Percentiles rank a stretch among this genome's conserved stretches.
phyloP scores from a whole-genome alignment of 148 eudicot species.

The Nepenthes mirabilis region DNA sequence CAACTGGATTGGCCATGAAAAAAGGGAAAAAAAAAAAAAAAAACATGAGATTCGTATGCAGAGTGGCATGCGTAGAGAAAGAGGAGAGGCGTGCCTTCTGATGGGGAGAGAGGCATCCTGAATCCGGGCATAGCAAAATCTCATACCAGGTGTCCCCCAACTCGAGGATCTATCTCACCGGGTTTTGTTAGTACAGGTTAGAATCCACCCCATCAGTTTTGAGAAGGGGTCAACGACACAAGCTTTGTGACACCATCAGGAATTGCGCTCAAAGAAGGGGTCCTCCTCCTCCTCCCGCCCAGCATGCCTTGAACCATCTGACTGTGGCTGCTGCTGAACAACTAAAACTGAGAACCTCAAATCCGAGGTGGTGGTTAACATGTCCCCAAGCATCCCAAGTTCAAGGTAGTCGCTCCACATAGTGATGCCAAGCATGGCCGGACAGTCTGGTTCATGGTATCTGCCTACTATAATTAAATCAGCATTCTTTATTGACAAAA shows the following conservation, averaged over 20 bases:
- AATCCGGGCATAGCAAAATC: too few relatives aligned
- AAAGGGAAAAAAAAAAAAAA: too few relatives aligned
- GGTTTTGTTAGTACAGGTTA: too few relatives aligned
- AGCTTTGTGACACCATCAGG: too few relatives aligned
- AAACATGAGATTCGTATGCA: too few relatives aligned
- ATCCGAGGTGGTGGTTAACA: slow-evolving; percentile 15
- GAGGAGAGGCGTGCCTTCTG: too few relatives aligned
- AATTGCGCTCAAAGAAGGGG: not conserved
- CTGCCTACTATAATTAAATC: slow-evolving; percentile 24
- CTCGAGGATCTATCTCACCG: slow-evolving; percentile 3
- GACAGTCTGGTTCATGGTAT: slow-evolving; percentile 26
- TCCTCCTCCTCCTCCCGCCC: not conserved
- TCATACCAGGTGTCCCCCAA: too few relatives aligned
- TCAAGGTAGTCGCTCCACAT: slow-evolving; percentile 25
- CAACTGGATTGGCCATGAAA: too few relatives aligned
- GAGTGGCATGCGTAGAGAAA: too few relatives aligned
- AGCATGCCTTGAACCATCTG: not conserved
- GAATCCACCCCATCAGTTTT: too few relatives aligned
- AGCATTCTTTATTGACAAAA: slow-evolving; percentile 11
- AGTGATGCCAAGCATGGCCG: slow-evolving; percentile 13
- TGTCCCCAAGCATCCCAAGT: slow-evolving; percentile 20
- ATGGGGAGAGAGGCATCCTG: too few relatives aligned
- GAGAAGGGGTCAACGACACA: too few relatives aligned
- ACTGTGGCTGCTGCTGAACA: slow-evolving; percentile 18
- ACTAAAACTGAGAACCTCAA: slow-evolving; percentile 18